Evolutionary conservation across 1,139 yeast genomes (phyloP).

Genomic region (Yamadazyma atmosphaerica): DNA sequence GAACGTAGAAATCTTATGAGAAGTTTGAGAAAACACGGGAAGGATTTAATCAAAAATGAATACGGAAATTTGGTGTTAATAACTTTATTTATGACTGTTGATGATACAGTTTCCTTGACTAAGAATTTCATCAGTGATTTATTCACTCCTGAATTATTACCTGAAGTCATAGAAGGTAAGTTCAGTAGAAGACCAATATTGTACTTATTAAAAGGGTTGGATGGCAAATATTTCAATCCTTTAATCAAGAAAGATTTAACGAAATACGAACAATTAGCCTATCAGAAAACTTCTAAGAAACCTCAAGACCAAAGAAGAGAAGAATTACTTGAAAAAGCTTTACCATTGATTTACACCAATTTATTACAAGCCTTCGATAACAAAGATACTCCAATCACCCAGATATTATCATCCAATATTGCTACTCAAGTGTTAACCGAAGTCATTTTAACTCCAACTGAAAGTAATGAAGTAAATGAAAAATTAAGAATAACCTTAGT

Average conservation of each 20-base stretch:
- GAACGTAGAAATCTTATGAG: slow-evolving; percentile 82
- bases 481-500: slow-evolving; percentile 51
- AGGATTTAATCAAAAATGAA: slow-evolving; percentile 77
- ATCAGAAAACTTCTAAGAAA: slow-evolving; percentile 75
- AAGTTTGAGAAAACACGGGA: slow-evolving; percentile 70
- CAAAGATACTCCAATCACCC: slow-evolving; percentile 24
- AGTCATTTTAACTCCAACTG: slow-evolving; percentile 56
- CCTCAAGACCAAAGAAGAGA: slow-evolving; percentile 73
- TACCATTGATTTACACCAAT: slow-evolving; percentile 64
- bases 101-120: slow-evolving; percentile 83
- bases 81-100: slow-evolving; percentile 81
- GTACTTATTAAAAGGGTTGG: slow-evolving; percentile 76
- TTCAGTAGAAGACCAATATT: slow-evolving; percentile 88
- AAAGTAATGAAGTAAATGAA: slow-evolving; percentile 45
- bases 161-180: slow-evolving; percentile 65
- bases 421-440: slow-evolving; percentile 86
- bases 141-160: slow-evolving; percentile 53
- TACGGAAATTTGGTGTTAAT: slow-evolving; percentile 81
- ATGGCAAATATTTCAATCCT: slow-evolving; percentile 83
- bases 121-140: slow-evolving; percentile 69
- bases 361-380: slow-evolving; percentile 43
- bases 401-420: slow-evolving; percentile 63
- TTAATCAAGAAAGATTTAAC: slow-evolving; percentile 58
- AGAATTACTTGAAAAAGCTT: slow-evolving; percentile 66
- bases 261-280: slow-evolving; percentile 65